Percentiles rank a stretch among this genome's conserved stretches.
Evolutionary conservation across 768 basidiomycete species (phyloP).

Genomic region (Pleurotus giganteus): DNA sequence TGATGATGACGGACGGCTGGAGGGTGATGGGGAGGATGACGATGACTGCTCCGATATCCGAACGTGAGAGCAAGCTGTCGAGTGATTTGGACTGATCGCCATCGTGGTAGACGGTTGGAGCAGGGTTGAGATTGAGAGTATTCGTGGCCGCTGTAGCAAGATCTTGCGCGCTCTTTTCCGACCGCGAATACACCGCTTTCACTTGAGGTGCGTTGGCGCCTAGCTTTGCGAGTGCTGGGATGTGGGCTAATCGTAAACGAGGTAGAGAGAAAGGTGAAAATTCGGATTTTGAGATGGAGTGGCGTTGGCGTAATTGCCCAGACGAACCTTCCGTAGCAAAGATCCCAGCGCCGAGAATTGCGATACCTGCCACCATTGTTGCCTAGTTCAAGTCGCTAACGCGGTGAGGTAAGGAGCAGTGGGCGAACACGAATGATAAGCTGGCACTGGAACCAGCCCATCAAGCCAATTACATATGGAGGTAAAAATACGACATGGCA

Average conservation of each 20-base stretch:
- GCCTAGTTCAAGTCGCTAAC: too few species aligned
- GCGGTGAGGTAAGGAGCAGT: too few species aligned
- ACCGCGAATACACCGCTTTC: slow-evolving; percentile 81
- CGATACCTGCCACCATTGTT: slow-evolving; percentile 50
- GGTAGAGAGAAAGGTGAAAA: slow-evolving; percentile 19
- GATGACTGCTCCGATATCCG: slow-evolving; percentile 72
- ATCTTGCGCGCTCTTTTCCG: slow-evolving; percentile 54
- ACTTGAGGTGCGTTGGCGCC: slow-evolving; percentile 41
- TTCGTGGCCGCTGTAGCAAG: slow-evolving; percentile 46
- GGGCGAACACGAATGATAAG: too few species aligned
- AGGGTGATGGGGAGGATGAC: slow-evolving; percentile 74
- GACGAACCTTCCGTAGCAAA: slow-evolving; percentile 71
- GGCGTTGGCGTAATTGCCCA: slow-evolving; percentile 19
- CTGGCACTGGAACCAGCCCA: too few species aligned
- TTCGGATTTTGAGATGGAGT: slow-evolving; percentile 17
- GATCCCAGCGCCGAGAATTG: slow-evolving; percentile 79
- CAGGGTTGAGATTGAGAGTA: slow-evolving; percentile 34
- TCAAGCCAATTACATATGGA: background rate
- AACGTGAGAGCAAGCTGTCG: slow-evolving; percentile 62
- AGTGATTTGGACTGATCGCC: slow-evolving; percentile 41
- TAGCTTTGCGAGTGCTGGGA: slow-evolving; percentile 65
- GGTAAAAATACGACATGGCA: background rate
- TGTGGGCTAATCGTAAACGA: slow-evolving; percentile 51
- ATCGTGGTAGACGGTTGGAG: slow-evolving; percentile 58
- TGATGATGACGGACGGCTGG: slow-evolving; percentile 67